Base-by-base conservation (phyloP, 441 rosid genomes). In the Erodium texanum region DNA sequence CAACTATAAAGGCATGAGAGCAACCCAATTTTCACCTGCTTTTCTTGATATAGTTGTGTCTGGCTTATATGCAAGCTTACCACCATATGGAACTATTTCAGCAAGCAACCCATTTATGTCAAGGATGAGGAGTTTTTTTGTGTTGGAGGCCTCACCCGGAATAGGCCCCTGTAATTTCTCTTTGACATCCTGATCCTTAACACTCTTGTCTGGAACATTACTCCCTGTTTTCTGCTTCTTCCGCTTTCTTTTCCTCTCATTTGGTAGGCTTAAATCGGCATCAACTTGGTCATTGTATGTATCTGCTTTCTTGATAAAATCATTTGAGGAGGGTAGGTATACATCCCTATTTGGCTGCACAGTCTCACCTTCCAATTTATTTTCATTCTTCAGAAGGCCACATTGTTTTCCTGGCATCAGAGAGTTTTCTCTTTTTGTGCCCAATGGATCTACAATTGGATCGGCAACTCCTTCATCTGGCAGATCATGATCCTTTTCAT, bases 61-160 rank as follows among this genome's bases (percentile, higher is more conserved):
- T n/a, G 80, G 79, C 68, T 59, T 66, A 67, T 29, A 52, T 27
- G 43, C 18, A 9, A 8, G 27, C 34, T 0, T 41, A 54, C 5
- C 52, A 58, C 45, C 45, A 7, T 59, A 0, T 20, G 24, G 48
- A 70, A 72, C 72, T 38, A 82, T 77, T 43, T 77, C 80, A 34
- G 71, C 78, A 67, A 82, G 79, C 58, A 82, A 67, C 14, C 85
- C 85, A 71, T 82, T 82, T 62, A 82, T 56, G 72, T 82, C 83
- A 72, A 82, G 82, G 58, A 80, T 73, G 67, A 82, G 80, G 68
- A 82, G 85, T 71, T 82, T 82, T 70, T 76, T 67, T 70, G 64
- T 67, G 58, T 7, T 64, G 41, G 50, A 23, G 41, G 45, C 16
- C 14, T 62, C 11, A 23, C 45, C 64, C 2, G 66, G 43, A 22